Evolutionary conservation across 495 filamentous ascomycete genomes (phyloP).

Genomic region (Penicillium maclennaniae): DNA sequence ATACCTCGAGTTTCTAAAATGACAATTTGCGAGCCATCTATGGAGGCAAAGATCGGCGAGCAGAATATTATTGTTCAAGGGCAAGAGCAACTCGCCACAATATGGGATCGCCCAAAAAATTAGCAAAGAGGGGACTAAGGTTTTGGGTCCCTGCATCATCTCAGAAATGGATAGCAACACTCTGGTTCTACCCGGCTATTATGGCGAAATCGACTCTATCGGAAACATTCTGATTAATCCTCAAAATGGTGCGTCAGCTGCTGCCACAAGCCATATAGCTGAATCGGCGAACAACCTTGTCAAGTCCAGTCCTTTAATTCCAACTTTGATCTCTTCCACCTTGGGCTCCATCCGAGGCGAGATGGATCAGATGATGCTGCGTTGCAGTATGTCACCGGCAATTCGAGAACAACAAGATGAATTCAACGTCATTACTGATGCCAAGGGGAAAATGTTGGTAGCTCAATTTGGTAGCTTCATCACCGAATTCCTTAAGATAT

Average conservation of each 20-base stretch:
- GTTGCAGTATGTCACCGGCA: conserved; percentile 49
- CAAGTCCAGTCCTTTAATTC: conserved; percentile 34
- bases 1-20: conserved; percentile 34
- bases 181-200: conserved; percentile 43
- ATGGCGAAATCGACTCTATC: conserved; percentile 39
- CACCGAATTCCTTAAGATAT: conserved; percentile 41
- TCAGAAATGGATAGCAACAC: conserved; percentile 52
- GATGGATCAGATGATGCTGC: conserved; percentile 50
- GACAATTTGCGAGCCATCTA: conserved; percentile 21
- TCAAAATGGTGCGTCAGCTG: conserved; percentile 12
- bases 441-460: conserved; percentile 46
- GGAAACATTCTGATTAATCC: conserved; percentile 48
- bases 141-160: conserved; percentile 46
- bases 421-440: conserved; percentile 50
- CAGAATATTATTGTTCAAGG: conserved; percentile 40
- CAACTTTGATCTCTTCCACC: conserved; percentile 36
- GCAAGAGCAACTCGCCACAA: conserved; percentile 30
- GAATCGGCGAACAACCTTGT: conserved; percentile 33
- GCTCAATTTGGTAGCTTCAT: conserved; percentile 53
- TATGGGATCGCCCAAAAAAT: conserved; percentile 45
- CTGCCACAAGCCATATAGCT: conserved; percentile 12
- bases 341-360: conserved; percentile 45
- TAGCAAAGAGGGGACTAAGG: conserved; percentile 29
- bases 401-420: conserved; percentile 53
- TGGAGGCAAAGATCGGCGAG: conserved; percentile 26